phyloP scores from a whole-genome alignment of 169 alveolate genomes.

The Eimeria zaria region DNA sequence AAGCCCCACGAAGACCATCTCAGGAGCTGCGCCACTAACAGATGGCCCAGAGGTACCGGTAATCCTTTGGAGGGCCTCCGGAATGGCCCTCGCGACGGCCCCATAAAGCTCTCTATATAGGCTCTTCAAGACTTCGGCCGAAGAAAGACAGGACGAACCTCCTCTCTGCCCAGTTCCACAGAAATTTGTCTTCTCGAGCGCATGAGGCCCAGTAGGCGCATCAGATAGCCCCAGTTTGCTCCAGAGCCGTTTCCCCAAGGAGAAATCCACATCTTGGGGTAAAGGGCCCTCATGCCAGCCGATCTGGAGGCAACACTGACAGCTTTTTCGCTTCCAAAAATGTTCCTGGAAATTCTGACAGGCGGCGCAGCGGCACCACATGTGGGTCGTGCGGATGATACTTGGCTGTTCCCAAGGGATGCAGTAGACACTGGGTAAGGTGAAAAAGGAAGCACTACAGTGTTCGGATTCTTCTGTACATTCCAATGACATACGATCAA shows the following conservation, averaged over 20 bases:
- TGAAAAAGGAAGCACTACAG: not conserved
- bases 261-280: not conserved
- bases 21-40: constrained; percentile 9
- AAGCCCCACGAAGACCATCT: constrained; percentile 47
- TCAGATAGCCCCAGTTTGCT: not conserved
- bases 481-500: not conserved
- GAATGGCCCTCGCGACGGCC: constrained; percentile 44
- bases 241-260: not conserved
- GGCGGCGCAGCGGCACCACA: constrained; percentile 39
- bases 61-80: constrained; percentile 44
- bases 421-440: constrained; percentile 7
- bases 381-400: constrained; percentile 44
- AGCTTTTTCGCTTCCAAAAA: constrained; percentile 5
- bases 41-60: not conserved
- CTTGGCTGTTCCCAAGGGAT: constrained; percentile 67
- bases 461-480: not conserved
- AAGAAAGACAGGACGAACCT: not conserved
- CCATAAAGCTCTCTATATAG: constrained; percentile 19
- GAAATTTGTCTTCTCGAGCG: not conserved
- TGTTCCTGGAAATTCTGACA: not conserved
- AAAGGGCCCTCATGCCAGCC: not conserved
- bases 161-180: not conserved
- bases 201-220: not conserved
- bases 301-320: not conserved
- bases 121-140: not conserved